phyloP scores from a whole-genome alignment of 2,329 filamentous ascomycete species.

The Arthrocladium fulminans region DNA sequence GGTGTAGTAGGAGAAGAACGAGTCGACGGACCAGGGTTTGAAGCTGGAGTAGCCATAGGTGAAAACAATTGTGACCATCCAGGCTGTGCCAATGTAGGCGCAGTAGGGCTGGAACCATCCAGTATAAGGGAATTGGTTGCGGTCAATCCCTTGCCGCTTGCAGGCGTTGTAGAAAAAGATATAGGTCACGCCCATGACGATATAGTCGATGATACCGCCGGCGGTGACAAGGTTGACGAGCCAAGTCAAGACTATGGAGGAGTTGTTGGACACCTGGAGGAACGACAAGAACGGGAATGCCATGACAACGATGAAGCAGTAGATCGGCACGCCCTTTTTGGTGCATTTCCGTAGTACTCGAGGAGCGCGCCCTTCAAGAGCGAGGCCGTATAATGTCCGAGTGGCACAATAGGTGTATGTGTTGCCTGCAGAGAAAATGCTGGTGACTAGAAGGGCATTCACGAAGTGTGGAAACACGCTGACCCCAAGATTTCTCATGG shows the following conservation, averaged over 20 bases:
- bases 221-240: constrained; percentile 50
- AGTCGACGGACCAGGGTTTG: constrained; percentile 55
- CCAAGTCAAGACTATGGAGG: constrained; percentile 45
- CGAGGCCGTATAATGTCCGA: constrained; percentile 55
- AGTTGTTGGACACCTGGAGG: constrained; percentile 43
- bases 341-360: constrained; percentile 40
- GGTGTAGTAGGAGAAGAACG: constrained; percentile 59
- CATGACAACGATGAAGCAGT: constrained; percentile 56
- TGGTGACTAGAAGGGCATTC: constrained; percentile 60
- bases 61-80: constrained; percentile 58
- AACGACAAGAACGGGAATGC: constrained; percentile 59
- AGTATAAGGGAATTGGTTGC: constrained; percentile 47
- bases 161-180: constrained; percentile 49
- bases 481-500: constrained; percentile 56
- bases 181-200: constrained; percentile 52
- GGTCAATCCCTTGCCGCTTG: constrained; percentile 44
- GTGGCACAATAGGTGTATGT: constrained; percentile 54
- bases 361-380: constrained; percentile 55
- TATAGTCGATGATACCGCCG: constrained; percentile 40
- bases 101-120: constrained; percentile 59
- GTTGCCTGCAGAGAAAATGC: constrained; percentile 57
- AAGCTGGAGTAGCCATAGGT: constrained; percentile 67
- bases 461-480: constrained; percentile 55
- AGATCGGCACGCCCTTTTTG: constrained; percentile 57
- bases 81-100: constrained; percentile 54